A percentile compares a stretch with the other conserved stretches of the same genome.
Evolutionary conservation across 148 eudicot species (phyloP).

Genomic region (Suaeda aralocaspica): DNA sequence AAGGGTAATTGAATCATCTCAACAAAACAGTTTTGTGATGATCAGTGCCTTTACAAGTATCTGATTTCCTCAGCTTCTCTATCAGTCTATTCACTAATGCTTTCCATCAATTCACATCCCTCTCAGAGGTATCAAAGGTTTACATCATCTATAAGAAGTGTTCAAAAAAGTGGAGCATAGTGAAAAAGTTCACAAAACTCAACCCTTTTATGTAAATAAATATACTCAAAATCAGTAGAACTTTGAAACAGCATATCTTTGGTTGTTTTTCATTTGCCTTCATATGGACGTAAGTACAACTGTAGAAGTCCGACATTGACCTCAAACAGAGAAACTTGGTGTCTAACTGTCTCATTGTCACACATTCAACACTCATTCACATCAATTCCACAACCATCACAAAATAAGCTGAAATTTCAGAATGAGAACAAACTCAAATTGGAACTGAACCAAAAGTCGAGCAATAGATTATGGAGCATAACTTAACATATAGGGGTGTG

Average conservation of each 20-base stretch:
- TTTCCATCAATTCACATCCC: background rate
- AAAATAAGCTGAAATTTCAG: background rate
- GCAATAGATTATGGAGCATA: background rate
- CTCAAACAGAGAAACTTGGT: constrained; percentile 1
- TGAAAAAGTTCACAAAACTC: too few species aligned
- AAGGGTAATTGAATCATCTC: too few species aligned
- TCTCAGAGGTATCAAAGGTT: too few species aligned
- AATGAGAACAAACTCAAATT: background rate
- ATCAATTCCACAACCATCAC: background rate
- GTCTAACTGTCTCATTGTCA: too few species aligned
- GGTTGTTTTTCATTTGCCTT: too few species aligned
- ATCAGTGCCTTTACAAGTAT: background rate
- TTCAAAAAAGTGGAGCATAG: too few species aligned
- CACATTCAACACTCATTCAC: background rate
- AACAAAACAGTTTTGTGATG: too few species aligned
- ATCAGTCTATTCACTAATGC: background rate
- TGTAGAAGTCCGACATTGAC: background rate
- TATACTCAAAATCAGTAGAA: too few species aligned
- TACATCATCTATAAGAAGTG: too few species aligned
- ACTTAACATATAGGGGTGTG: too few species aligned
- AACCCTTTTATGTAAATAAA: too few species aligned
- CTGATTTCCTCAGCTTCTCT: background rate
- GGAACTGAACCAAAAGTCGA: background rate
- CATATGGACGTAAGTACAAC: too few species aligned
- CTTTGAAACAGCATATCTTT: background rate